Percentiles rank a stretch among this genome's conserved stretches.
These are phyloP conservation scores for Jimgerdemannia lactiflua DNA, from an alignment of 192 early-diverging fungal species.

Conservation along the genomic window DNA sequence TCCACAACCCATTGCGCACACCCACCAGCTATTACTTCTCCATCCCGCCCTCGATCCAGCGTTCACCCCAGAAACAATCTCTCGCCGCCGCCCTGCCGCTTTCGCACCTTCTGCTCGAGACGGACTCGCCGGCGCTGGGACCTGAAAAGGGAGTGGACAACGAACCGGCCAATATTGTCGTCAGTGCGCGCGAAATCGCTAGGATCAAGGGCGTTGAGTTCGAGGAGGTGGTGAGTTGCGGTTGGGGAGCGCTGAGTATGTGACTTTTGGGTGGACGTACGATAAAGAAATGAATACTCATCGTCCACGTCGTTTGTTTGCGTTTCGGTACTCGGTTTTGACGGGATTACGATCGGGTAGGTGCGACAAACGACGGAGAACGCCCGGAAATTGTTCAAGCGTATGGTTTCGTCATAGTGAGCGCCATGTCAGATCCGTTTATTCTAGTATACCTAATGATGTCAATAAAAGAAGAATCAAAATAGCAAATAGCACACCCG, in stretches of 20 bases:
- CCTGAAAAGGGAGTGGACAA: constrained; percentile 47
- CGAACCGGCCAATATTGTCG: constrained; percentile 41
- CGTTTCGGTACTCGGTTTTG: too few species aligned
- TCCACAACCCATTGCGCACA: not conserved
- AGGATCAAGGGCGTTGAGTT: constrained; percentile 41
- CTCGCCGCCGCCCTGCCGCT: constrained; percentile 43
- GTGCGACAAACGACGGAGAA: too few species aligned
- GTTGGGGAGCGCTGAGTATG: not conserved
- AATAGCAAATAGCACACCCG: too few species aligned
- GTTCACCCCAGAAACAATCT: constrained; percentile 45
- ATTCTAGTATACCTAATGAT: too few species aligned
- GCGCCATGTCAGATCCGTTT: too few species aligned
- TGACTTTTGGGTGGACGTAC: too few species aligned
- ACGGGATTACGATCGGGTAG: too few species aligned
- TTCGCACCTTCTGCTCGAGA: constrained; percentile 48
- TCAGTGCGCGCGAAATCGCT: constrained; percentile 48
- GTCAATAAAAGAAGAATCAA: too few species aligned
- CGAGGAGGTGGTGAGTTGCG: constrained; percentile 36
- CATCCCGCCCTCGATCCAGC: constrained; percentile 48
- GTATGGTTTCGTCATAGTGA: too few species aligned
- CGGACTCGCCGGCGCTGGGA: constrained; percentile 52
- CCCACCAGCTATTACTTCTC: constrained; percentile 43
- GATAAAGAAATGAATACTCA: too few species aligned
- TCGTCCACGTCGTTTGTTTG: too few species aligned
- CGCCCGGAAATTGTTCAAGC: too few species aligned